Evolutionary conservation across 129 eudicot species (phyloP).

Genomic region (Ambrosia trifida): DNA sequence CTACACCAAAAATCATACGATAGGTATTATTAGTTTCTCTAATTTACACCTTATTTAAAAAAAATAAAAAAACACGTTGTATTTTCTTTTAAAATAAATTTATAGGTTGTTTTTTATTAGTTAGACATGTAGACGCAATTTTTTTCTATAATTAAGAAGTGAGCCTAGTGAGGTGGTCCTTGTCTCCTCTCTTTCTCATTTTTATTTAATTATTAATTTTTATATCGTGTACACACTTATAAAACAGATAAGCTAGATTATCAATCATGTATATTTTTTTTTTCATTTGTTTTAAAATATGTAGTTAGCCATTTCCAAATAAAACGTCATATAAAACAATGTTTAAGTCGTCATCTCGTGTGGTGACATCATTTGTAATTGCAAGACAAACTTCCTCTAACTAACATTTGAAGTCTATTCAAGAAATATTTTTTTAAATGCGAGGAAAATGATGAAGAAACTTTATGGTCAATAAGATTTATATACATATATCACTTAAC

Average conservation of each 20-base stretch:
- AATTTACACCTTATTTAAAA: no score
- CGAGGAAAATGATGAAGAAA: constrained; percentile 3
- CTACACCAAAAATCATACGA: no score
- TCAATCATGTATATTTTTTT: neutral
- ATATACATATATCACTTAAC: neutral
- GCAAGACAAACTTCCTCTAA: neutral
- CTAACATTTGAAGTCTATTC: neutral
- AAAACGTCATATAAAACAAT: neutral
- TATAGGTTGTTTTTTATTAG: no score
- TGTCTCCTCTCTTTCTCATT: neutral
- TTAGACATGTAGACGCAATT: no score
- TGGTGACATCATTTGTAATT: neutral
- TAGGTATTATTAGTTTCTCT: no score
- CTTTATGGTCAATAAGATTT: neutral
- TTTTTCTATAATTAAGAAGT: no score
- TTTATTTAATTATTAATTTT: neutral
- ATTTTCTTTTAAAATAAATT: no score
- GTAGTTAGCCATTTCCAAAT: neutral
- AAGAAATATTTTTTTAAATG: constrained; percentile 1
- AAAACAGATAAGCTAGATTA: neutral
- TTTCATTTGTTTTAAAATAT: neutral
- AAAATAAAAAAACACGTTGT: no score
- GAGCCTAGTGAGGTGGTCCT: no score
- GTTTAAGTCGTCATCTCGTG: neutral
- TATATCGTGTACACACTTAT: neutral